Percentiles rank a stretch among this genome's conserved stretches.
phyloP scores from a whole-genome alignment of 129 eudicot genomes.

The Cynara cardunculus region DNA sequence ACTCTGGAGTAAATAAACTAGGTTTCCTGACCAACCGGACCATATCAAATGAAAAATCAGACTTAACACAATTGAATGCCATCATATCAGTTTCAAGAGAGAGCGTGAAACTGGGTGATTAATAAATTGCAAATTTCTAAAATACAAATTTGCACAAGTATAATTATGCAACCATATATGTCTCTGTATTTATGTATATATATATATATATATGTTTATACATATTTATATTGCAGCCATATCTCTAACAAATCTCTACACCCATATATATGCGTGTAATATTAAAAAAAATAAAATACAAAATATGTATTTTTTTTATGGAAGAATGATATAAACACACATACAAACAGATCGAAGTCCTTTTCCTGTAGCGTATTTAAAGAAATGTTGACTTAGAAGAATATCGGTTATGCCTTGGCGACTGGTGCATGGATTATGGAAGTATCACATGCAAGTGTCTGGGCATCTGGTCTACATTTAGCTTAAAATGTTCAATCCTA shows the following conservation, averaged over 20 bases:
- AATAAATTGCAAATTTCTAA: too few species aligned
- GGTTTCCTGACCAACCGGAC: too few species aligned
- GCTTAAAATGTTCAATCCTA: not conserved
- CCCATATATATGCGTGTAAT: not conserved
- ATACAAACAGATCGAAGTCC: not conserved
- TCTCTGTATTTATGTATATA: too few species aligned
- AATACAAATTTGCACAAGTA: too few species aligned
- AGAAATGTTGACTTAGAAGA: not conserved
- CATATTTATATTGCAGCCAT: not conserved
- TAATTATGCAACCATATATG: too few species aligned
- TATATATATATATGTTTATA: too few species aligned
- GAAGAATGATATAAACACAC: not conserved
- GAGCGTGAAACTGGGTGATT: too few species aligned
- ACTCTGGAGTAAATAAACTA: too few species aligned
- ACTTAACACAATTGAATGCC: too few species aligned
- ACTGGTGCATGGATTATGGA: not conserved
- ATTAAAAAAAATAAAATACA: not conserved
- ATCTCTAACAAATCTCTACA: not conserved
- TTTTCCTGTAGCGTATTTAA: slow-evolving; percentile 8
- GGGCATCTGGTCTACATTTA: not conserved
- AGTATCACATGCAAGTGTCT: slow-evolving; percentile 22
- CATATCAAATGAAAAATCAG: too few species aligned
- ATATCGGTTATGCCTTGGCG: not conserved
- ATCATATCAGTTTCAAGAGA: too few species aligned
- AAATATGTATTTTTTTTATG: too few species aligned